phyloP scores from a whole-genome alignment of 352 stramenopile genomes.

The Globisporangium solare region DNA sequence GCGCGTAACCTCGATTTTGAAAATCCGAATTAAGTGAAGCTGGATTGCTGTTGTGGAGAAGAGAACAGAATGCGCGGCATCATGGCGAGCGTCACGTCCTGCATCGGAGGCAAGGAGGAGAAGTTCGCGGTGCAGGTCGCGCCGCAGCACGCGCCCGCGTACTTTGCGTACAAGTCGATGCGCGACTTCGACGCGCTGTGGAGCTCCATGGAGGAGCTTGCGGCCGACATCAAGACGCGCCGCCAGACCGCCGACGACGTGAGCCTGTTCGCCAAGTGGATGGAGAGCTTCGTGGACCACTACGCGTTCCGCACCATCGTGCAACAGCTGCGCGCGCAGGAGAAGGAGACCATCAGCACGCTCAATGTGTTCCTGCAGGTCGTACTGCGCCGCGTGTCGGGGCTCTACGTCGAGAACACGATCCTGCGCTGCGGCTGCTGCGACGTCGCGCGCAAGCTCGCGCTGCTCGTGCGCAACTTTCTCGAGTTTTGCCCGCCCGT shows the following conservation, averaged over 20 bases:
- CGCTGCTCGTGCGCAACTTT: constrained; percentile 60
- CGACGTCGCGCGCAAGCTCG: constrained; percentile 44
- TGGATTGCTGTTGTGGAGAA: constrained; percentile 8
- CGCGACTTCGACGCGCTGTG: constrained; percentile 70
- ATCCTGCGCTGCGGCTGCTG: constrained; percentile 54
- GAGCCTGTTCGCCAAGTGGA: constrained; percentile 64
- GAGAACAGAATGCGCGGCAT: constrained; percentile 52
- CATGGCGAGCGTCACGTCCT: constrained; percentile 67
- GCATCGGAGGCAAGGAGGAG: constrained; percentile 76
- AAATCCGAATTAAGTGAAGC: not conserved
- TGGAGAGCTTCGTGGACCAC: constrained; percentile 69
- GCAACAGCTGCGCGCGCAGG: constrained; percentile 46
- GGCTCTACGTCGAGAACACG: constrained; percentile 48
- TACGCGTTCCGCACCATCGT: constrained; percentile 67
- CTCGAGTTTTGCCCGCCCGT: constrained; percentile 35
- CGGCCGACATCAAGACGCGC: constrained; percentile 42
- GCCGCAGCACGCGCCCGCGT: constrained; percentile 30
- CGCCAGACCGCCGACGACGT: constrained; percentile 12
- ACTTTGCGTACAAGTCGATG: constrained; percentile 84
- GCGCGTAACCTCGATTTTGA: not conserved
- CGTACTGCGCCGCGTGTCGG: constrained; percentile 57
- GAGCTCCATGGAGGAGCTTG: constrained; percentile 50
- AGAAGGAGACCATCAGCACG: constrained; percentile 70
- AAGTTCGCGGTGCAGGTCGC: constrained; percentile 69
- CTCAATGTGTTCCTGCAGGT: constrained; percentile 73